Evolutionary conservation across 2,329 filamentous ascomycete genomes (phyloP).

Genomic region (Tetracladium maxilliforme): DNA sequence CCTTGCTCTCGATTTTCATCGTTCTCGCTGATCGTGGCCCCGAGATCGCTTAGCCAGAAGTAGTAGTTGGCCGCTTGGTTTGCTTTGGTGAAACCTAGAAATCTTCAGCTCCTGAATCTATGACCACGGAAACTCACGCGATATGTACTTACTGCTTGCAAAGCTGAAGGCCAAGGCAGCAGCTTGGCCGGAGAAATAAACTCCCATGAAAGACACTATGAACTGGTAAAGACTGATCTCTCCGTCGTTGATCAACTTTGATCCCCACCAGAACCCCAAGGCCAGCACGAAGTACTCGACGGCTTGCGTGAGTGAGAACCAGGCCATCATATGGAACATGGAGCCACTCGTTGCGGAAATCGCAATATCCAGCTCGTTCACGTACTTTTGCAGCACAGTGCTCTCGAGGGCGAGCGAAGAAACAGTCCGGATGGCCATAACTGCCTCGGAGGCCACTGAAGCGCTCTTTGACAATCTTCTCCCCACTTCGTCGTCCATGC

Average conservation of each 20-base stretch:
- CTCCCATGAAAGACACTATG: too few relatives aligned
- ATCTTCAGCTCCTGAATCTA: too few relatives aligned
- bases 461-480: slow-evolving; percentile 23
- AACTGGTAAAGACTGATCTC: too few relatives aligned
- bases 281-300: slow-evolving; percentile 16
- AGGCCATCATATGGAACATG: slow-evolving; percentile 9
- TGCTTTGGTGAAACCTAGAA: slow-evolving; percentile 31
- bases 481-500: slow-evolving; percentile 19
- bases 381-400: slow-evolving; percentile 17
- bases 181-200: too few relatives aligned
- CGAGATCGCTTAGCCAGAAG: slow-evolving; percentile 27
- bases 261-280: slow-evolving; percentile 18
- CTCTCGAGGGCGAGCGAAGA: slow-evolving; percentile 24
- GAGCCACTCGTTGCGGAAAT: slow-evolving; percentile 5
- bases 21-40: slow-evolving; percentile 25
- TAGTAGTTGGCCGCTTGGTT: slow-evolving; percentile 32
- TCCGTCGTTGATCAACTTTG: too few relatives aligned
- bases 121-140: too few relatives aligned
- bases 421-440: slow-evolving; percentile 27
- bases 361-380: slow-evolving; percentile 13
- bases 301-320: slow-evolving; percentile 17
- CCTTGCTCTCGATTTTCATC: slow-evolving; percentile 20
- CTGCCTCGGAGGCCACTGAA: slow-evolving; percentile 27
- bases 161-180: too few relatives aligned
- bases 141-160: too few relatives aligned